Conservation (phyloP, 2,329 filamentous ascomycete species). For the Colletotrichum sansevieriae region DNA sequence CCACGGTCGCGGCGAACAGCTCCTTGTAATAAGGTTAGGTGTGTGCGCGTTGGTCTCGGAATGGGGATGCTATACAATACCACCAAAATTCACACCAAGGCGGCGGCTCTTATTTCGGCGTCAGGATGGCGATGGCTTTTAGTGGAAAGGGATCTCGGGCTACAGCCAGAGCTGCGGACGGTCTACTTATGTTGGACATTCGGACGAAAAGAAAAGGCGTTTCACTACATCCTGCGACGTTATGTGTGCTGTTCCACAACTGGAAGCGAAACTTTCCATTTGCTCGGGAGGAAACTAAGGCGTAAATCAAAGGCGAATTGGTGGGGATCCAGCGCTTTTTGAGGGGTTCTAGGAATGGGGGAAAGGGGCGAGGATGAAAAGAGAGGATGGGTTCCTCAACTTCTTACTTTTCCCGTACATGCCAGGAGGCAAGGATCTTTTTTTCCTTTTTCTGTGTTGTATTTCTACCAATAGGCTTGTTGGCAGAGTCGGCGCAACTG, state of each 20-base stretch:
- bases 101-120: constrained; percentile 30
- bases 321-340: constrained; percentile 4
- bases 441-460: no score
- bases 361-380: constrained; percentile 5
- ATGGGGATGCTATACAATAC: constrained; percentile 10
- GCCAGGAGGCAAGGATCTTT: no score
- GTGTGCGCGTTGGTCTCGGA: not conserved
- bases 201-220: not conserved
- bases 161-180: constrained; percentile 25
- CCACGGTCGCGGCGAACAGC: constrained; percentile 29
- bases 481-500: no score
- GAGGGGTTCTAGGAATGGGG: constrained; percentile 16
- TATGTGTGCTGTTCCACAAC: not conserved
- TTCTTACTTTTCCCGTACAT: not conserved
- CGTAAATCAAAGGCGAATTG: constrained; percentile 20
- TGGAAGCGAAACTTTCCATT: constrained; percentile 9
- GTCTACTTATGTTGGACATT: not conserved
- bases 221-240: not conserved
- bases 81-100: constrained; percentile 8
- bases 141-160: constrained; percentile 16
- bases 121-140: constrained; percentile 34
- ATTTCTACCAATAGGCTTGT: no score
- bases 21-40: constrained; percentile 53
- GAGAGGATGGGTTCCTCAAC: not conserved
- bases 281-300: constrained; percentile 14